A percentile compares a stretch with the other conserved stretches of the same genome.
phyloP scores from a whole-genome alignment of 2,329 filamentous ascomycete genomes.

The Sclerotiophoma versabilis region DNA sequence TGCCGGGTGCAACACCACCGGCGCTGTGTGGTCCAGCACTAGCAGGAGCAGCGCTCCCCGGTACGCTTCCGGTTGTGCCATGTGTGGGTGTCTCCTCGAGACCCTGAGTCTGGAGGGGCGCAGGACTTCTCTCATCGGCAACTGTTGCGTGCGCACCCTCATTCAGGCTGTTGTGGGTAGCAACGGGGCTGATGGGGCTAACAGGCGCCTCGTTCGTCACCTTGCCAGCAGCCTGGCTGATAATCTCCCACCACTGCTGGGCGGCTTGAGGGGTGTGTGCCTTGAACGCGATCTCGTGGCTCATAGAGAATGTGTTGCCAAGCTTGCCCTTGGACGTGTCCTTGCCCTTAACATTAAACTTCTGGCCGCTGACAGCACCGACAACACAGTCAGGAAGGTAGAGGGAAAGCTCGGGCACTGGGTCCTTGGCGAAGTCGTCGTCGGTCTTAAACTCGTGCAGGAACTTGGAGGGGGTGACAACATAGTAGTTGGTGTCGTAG shows the following conservation, averaged over 20 bases:
- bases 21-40: conserved; percentile 8
- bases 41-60: conserved; percentile 22
- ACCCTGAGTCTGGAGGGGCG: conserved; percentile 46
- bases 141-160: conserved; percentile 1
- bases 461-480: conserved; percentile 85
- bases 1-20: neutral
- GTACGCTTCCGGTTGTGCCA: conserved; percentile 21
- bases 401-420: conserved; percentile 83
- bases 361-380: conserved; percentile 74
- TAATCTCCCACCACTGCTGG: conserved; percentile 81
- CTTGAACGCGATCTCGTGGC: conserved; percentile 84
- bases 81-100: conserved; percentile 31
- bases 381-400: conserved; percentile 91
- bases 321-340: conserved; percentile 80
- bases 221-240: conserved; percentile 66
- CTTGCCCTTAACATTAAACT: conserved; percentile 96
- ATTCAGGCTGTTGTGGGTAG: conserved; percentile 28
- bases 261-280: conserved; percentile 82
- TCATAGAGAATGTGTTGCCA: conserved; percentile 80
- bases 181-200: conserved; percentile 47
- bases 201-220: conserved; percentile 52
- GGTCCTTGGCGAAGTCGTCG: conserved; percentile 75
- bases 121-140: conserved; percentile 25
- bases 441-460: conserved; percentile 97
- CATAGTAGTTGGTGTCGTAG: conserved; percentile 85